These are phyloP conservation scores for Agapanthus africanus DNA, from an alignment of 106 monocot species.

Conservation along the genomic window DNA sequence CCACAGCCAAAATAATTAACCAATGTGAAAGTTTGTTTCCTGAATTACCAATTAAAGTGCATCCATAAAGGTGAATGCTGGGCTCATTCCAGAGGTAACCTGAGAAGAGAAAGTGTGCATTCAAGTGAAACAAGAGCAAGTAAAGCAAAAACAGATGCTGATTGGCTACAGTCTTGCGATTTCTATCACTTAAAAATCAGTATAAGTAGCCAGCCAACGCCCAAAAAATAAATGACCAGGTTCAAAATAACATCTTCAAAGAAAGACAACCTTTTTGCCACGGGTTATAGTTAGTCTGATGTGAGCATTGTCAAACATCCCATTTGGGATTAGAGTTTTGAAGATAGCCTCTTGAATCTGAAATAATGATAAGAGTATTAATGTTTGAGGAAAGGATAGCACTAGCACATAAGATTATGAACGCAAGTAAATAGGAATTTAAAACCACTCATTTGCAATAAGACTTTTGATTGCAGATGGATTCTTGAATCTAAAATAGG, in stretches of 20 bases:
- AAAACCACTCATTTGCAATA: conserved; percentile 12
- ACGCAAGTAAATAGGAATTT: not conserved
- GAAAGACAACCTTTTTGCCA: conserved; percentile 68
- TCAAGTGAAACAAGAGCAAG: not conserved
- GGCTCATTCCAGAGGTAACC: conserved; percentile 99
- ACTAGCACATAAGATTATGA: too few relatives aligned
- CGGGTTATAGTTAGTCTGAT: conserved; percentile 93
- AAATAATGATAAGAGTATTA: too few relatives aligned
- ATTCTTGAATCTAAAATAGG: too few relatives aligned
- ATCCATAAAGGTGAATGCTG: conserved; percentile 92
- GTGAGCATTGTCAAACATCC: conserved; percentile 96
- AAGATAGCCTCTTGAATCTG: conserved; percentile 91
- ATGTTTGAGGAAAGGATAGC: too few relatives aligned
- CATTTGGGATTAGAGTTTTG: conserved; percentile 80
- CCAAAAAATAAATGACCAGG: not conserved
- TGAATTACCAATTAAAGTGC: conserved; percentile 82
- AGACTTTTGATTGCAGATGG: conserved; percentile 82
- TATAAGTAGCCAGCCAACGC: not conserved
- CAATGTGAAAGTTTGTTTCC: conserved; percentile 1
- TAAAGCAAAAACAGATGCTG: not conserved
- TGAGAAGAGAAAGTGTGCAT: conserved; percentile 16
- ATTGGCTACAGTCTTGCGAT: too few relatives aligned
- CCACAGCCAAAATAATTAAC: not conserved
- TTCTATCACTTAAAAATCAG: not conserved
- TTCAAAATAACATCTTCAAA: conserved; percentile 3